Evolutionary conservation across 768 basidiomycete species (phyloP), one percentile per base, ranked within the genome.

Genomic region (Termitomyces sp.): DNA sequence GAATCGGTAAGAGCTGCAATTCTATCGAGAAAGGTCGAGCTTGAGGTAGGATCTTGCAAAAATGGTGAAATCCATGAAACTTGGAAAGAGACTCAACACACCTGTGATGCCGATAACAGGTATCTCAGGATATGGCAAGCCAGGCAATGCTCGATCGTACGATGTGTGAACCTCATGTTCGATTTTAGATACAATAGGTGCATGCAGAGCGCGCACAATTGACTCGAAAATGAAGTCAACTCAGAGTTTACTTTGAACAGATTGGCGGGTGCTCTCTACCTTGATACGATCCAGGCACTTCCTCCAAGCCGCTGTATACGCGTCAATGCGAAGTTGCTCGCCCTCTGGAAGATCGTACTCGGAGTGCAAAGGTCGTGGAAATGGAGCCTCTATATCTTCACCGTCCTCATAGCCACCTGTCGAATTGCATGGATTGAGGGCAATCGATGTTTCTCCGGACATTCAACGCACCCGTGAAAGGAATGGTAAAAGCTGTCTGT

Each of bases 51-150:
- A 54, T 79, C 81, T 78, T 57, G 18, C 28, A 22, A 13, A 36
- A 5, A 37, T 9, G 18, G 6, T 15, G 12, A 29, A 24, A 22
- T 18, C 18, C 1, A 47, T 28, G 18, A 20, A 36, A 20, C 1
- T 4, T 10, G 51, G 49, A 31, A 50, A 52, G 16, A 29, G 9
- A 3, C n/a, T 9, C 24, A 22, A 62, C 80, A 37, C 62, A 86
- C 86, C 79, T 51, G 79, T 77, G 31, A 89, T 73, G 0, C 79
- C 73, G 51, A 87, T 73, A 5, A 83, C 79, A 3, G 87, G 85
- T 6, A 89, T 65, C 63, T 90, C 87, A 5, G 75, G 61, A 49
- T 79, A 79, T 0, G 86, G 85, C n/a, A 86, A 67, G 3, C 82
- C 81, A 8, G 80, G 79, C 0, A 87, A 69, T 12, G 72, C 62